Base-by-base conservation (phyloP, 2,329 filamentous ascomycete genomes). In the Phialemonium atrogriseum region DNA sequence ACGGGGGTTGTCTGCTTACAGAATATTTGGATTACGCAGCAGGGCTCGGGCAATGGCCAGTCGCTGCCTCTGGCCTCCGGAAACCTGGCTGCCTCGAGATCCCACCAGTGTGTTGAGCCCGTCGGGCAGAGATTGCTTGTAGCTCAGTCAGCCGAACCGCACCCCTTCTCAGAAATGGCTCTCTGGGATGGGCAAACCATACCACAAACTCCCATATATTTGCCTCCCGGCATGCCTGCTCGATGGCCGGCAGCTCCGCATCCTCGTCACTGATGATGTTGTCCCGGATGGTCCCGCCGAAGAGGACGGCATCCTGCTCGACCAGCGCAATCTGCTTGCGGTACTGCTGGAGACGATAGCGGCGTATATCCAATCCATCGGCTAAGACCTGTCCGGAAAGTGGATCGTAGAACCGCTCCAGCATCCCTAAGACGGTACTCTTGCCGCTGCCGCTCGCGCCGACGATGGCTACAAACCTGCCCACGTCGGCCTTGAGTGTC, bases 151-250 rank as follows among this genome's bases (percentile, higher is more conserved):
- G n/a, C n/a, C n/a, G n/a, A n/a, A n/a, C n/a, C n/a, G n/a, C n/a
- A n/a, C n/a, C n/a, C n/a, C n/a, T n/a, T n/a, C n/a, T n/a, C n/a
- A n/a, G n/a, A n/a, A n/a, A n/a, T n/a, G n/a, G n/a, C n/a, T n/a
- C n/a, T n/a, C n/a, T n/a, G n/a, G n/a, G n/a, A n/a, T n/a, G n/a
- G n/a, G n/a, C n/a, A n/a, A n/a, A n/a, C n/a, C n/a, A 86, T 47
- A 82, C 65, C 58, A 94, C 85, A 50, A 93, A 93, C 46, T 93
- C 84, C 57, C 88, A 86, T 41, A 94, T 93, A 50, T 93, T 93
- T 41, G 87, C 84, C 51, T 94, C 84, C 37, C 80, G 80, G 62
- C 86, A 94, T 3, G 84, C 87, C 48, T 77, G 71, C 30, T 82
- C 70, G 26, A 95, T 68, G 1, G 71, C 70, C 28, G 79, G 74